Evolutionary conservation across 176 grass and related monocot species (phyloP).

Genomic region (Cymbopogon citratus): DNA sequence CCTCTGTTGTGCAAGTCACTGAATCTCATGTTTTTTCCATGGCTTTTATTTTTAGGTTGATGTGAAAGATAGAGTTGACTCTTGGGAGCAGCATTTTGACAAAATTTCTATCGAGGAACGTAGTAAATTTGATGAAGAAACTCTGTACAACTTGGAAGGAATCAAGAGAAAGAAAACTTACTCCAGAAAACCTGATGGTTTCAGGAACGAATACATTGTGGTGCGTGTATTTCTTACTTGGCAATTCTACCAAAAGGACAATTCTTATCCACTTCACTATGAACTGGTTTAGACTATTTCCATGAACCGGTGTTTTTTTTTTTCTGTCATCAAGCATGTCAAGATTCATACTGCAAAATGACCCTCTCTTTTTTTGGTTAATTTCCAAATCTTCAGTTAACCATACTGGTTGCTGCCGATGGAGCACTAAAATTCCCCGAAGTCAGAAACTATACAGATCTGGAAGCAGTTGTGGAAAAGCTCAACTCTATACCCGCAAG

Average conservation of each 20-base stretch:
- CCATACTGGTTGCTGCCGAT: conserved; percentile 29
- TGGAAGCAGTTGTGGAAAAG: conserved; percentile 10
- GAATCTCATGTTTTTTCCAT: not conserved
- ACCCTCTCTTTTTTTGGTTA: not conserved
- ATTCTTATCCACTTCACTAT: not conserved
- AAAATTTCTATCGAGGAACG: conserved; percentile 30
- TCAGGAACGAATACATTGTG: conserved; percentile 37
- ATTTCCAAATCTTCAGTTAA: not conserved
- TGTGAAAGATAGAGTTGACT: not conserved
- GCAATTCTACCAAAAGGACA: not conserved
- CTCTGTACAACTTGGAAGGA: conserved; percentile 31
- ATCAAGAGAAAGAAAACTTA: conserved; percentile 29
- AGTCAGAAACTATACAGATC: not conserved
- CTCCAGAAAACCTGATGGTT: conserved; percentile 28
- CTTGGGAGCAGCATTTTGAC: conserved; percentile 23
- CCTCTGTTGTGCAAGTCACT: not conserved
- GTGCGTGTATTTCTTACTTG: not conserved
- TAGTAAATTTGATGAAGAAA: conserved; percentile 39
- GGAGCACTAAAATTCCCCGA: conserved; percentile 1
- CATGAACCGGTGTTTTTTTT: not conserved
- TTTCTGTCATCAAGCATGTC: not conserved
- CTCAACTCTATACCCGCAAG: not conserved
- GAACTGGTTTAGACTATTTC: not conserved
- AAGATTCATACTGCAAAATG: not conserved
- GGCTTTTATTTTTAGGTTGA: not conserved